phyloP scores from a whole-genome alignment of 495 filamentous ascomycete species.

The Terfezia claveryi region DNA sequence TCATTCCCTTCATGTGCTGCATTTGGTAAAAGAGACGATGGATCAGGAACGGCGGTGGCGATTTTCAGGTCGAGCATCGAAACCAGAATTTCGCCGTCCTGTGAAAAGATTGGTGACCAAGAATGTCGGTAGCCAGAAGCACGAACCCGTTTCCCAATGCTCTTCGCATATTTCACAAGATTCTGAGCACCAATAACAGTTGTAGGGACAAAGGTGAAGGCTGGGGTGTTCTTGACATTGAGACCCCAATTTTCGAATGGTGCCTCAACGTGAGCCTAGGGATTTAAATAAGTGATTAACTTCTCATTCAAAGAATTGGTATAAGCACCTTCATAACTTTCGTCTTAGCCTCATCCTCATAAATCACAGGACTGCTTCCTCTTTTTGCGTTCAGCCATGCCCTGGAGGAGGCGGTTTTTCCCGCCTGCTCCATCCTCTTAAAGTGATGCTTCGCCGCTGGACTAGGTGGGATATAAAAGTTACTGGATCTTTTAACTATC shows the following conservation, averaged over 20 bases:
- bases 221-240: conserved; percentile 25
- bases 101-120: conserved; percentile 21
- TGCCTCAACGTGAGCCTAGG: neutral
- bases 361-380: conserved; percentile 8
- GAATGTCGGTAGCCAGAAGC: conserved; percentile 31
- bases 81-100: conserved; percentile 29
- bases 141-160: conserved; percentile 23
- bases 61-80: conserved; percentile 26
- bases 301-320: neutral
- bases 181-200: conserved; percentile 27
- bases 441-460: conserved; percentile 12
- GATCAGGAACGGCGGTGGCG: conserved; percentile 26
- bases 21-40: conserved; percentile 20
- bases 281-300: neutral
- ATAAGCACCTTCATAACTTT: conserved; percentile 11
- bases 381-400: conserved; percentile 12
- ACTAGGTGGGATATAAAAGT: conserved; percentile 9
- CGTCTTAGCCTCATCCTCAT: conserved; percentile 6
- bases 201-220: conserved; percentile 27
- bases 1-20: conserved; percentile 22
- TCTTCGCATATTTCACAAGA: conserved; percentile 25
- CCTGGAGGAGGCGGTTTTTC: conserved; percentile 6
- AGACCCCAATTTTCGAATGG: conserved; percentile 31
- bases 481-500: neutral
- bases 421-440: conserved; percentile 9